Evolutionary conservation across 345 rosid species (phyloP), one percentile per base, ranked within the genome.

Genomic region (Litchi chinensis): DNA sequence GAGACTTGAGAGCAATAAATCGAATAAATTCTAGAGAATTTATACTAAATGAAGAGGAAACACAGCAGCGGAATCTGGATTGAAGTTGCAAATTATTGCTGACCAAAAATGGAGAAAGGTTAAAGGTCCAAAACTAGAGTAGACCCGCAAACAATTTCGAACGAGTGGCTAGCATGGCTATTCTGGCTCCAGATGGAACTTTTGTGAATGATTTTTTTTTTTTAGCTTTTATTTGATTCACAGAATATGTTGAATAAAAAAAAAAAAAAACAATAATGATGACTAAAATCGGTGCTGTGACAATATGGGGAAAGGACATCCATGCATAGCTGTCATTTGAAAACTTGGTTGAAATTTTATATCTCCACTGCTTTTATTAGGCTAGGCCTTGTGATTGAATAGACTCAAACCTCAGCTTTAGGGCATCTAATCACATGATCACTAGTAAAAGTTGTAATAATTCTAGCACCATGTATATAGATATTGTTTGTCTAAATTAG

Each of bases 391-490:
- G 64, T n/a, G 64, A 59, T n/a, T n/a, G 64, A n/a, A 59, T 59
- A 59, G 64, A 59, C 64, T 9, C 60, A 64, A 73, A 5, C 66
- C 76, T 57, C 28, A 16, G 28, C 50, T 57, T 37, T 3, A 10
- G 52, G 76, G 76, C 65, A 73, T 73, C 76, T 57, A 39, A 57
- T 73, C 76, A 73, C 65, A 57, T 73, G 76, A 73, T 57, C 9
- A 19, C 48, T 52, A 24, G 50, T 6, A 16, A 28, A 3, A 54
- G 60, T 54, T 54, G 18, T 15, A 54, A 15, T 16, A 13, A 54
- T 12, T 15, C n/a, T 54, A 11, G 50, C 18, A 54, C 18, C 6
- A 26, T 26, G 1, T 1, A 26, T 26, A 26, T 26, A 26, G 0
- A 26, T 26, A 26, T 5, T 54, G 8, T 48, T 26, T 0, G 26